Base-by-base conservation (phyloP, 768 basidiomycete genomes). In the Mycena leptocephala region DNA sequence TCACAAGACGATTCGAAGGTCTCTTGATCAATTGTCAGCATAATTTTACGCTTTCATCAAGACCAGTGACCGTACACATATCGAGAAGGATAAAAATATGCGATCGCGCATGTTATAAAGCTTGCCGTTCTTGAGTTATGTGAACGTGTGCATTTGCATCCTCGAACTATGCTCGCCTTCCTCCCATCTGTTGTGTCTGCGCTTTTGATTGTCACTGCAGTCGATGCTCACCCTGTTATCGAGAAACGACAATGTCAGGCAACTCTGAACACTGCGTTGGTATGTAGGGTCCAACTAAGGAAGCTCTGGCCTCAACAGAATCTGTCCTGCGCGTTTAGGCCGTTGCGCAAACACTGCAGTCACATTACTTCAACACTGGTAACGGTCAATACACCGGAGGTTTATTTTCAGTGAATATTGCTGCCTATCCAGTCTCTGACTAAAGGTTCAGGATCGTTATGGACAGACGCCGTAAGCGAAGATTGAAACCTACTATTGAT, bases 391-490 rank as follows among this genome's bases (percentile, higher is more conserved):
- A 89, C 74, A 90, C 76, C n/a, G 85, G 86, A 35, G 91, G 91
- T 51, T 87, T 20, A 32, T 74, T 37, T 32, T 37, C 46, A 55
- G 10, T 11, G 5, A 48, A n/a, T 43, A n/a, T 10, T 53, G 3
- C 9, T 35, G 22, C 55, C 20, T 30, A 6, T 51, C 48, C 18
- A 62, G 51, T 30, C 14, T 10, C 58, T 76, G 39, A 70, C 51
- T 3, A 48, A 18, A 51, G 18, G 3, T 37, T 22, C 18, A 76
- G 70, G 71, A 30, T 70, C 88, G 13, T 83, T 91, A 22, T 92
- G 90, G 91, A 92, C 91, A 1, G 89, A 92, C 78, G 88, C 90
- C 5, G 90, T 91, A 72, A n/a, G 86, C 79, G 6, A 51, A 30
- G 13, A 48, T 30, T 22, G 1, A 11, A 30, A n/a, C 20, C 26